Conservation (phyloP, 345 rosid genomes). For the Cardiospermum halicacabum region DNA sequence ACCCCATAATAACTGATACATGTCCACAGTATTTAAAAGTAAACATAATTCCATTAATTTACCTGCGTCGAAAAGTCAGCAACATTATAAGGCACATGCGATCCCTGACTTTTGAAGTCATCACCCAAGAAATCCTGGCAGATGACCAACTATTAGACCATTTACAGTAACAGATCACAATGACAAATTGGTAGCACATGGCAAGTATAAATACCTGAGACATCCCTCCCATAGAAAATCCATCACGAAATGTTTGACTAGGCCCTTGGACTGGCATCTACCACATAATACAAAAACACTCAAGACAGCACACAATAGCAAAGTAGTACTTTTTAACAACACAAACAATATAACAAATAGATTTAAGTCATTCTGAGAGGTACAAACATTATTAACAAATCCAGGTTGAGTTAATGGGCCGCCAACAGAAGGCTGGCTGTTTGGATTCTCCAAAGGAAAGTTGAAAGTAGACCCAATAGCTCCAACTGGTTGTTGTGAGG, state of each 20-base stretch:
- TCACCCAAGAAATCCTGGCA: conserved; percentile 89
- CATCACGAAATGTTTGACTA: conserved; percentile 90
- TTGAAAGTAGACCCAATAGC: conserved; percentile 75
- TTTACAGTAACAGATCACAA: neutral
- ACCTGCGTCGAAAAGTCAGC: conserved; percentile 94
- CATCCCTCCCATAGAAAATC: conserved; percentile 95
- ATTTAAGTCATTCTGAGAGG: neutral
- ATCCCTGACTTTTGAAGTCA: conserved; percentile 98
- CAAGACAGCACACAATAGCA: conserved; percentile 6
- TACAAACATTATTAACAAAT: conserved; percentile 59
- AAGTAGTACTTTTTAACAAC: neutral
- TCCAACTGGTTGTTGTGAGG: conserved; percentile 69
- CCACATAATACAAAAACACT: conserved; percentile 11
- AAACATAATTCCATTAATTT: conserved; percentile 8
- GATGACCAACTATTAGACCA: conserved; percentile 12
- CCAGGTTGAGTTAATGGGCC: conserved; percentile 98
- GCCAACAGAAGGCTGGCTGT: conserved; percentile 87
- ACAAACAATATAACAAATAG: neutral
- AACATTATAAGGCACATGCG: conserved; percentile 86
- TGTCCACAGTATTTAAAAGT: neutral
- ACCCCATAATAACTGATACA: neutral
- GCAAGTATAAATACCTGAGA: conserved; percentile 59
- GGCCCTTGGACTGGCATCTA: conserved; percentile 80
- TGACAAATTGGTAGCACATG: neutral
- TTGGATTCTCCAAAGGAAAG: conserved; percentile 77